Conservation (phyloP, 1,284 basidiomycete species). For the Fomes fomentarius region DNA sequence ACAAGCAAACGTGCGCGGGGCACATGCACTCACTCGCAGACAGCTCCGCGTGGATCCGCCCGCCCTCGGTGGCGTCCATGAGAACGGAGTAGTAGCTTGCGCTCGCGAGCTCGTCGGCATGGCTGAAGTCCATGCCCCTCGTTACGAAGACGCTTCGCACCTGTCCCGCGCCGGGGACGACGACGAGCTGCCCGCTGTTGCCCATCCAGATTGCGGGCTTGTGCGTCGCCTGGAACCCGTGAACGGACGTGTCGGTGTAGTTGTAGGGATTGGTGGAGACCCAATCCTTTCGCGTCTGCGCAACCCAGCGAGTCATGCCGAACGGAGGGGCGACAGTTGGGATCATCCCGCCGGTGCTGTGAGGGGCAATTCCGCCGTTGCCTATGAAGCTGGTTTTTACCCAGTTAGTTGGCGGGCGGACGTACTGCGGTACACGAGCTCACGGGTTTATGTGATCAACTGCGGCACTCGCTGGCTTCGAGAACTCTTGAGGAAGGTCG, state of each 20-base stretch:
- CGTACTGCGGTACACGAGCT: too few species aligned
- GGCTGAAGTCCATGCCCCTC: constrained; percentile 61
- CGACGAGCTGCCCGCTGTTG: constrained; percentile 68
- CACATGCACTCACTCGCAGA: constrained; percentile 63
- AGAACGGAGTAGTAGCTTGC: constrained; percentile 72
- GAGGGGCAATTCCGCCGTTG: constrained; percentile 70
- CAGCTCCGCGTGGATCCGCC: constrained; percentile 63
- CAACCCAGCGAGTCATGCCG: constrained; percentile 81
- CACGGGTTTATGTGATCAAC: constrained; percentile 53
- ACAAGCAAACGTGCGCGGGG: too few species aligned
- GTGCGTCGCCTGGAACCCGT: constrained; percentile 80
- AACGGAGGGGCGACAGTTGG: constrained; percentile 79
- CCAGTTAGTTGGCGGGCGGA: too few species aligned
- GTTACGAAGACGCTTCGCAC: constrained; percentile 59
- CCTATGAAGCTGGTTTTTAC: constrained; percentile 74
- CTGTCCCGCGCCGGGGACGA: constrained; percentile 62
- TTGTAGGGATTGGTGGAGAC: constrained; percentile 83
- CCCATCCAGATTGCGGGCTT: constrained; percentile 94
- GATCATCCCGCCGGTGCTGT: constrained; percentile 71
- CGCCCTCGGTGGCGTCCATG: constrained; percentile 54
- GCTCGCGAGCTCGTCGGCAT: constrained; percentile 64
- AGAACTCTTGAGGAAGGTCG: constrained; percentile 8
- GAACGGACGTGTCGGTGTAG: constrained; percentile 61
- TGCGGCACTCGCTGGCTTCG: constrained; percentile 6
- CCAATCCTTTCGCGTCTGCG: constrained; percentile 71